Base-by-base conservation (phyloP, 371 early-diverging fungal genomes). In the Apophysomyces sp. region DNA sequence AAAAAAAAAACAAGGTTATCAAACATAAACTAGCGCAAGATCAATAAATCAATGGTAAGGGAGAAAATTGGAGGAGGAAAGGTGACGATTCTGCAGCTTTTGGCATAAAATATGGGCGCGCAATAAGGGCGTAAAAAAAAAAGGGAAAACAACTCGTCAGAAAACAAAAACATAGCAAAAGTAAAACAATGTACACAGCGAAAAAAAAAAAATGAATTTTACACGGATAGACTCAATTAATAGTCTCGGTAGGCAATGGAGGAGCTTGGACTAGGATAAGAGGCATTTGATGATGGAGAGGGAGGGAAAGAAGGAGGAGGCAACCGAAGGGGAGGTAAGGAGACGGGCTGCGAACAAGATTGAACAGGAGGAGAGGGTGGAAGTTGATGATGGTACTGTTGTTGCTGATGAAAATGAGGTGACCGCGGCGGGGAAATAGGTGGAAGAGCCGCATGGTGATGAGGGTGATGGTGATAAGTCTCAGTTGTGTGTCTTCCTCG, bases 341-440 rank as follows among this genome's bases (percentile, higher is more conserved):
- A 59, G 56, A 60, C 63, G 34, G 34, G 34, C 34, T 34, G 34
- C 13, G 34, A 34, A 34, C 34, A 34, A 34, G 34, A 13, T 55
- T 55, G 57, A 37, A 34, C 13, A 53, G 18, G 61, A 36, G 26
- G 57, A 55, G 44, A 27, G 49, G 11, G 56, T 52, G 21, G 49
- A 13, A 36, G 59, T 37, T 29, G 51, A 52, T 24, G 24, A 41
- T 27, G 21, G 11, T 61, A 55, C 51, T 2, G 39, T 31, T 16
- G 55, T 34, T 61, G 31, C 28, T 21, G 57, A 54, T 32, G 41
- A 28, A 26, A 36, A 62, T 63, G 62, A 56, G 70, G 72, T 24
- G 67, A 72, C 39, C 41, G 63, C 34, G 72, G 71, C 66, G 72
- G 70, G 85, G 90, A 60, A 80, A 62, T 41, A 80, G 69, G 49